phyloP scores from a whole-genome alignment of 176 grass and related monocot species.

The Cenchrus americanus region DNA sequence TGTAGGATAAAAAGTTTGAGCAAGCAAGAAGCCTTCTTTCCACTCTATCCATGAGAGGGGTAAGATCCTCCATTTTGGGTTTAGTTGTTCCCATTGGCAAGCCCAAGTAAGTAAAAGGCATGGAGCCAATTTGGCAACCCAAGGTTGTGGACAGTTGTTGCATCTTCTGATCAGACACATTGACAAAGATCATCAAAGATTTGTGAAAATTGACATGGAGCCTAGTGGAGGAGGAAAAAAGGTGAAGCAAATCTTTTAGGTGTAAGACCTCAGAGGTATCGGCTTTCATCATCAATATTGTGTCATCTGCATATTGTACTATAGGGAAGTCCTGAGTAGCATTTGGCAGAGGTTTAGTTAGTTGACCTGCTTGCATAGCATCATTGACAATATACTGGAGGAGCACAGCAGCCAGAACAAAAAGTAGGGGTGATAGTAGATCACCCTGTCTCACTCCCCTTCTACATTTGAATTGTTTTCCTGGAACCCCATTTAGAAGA shows the following conservation, averaged over 20 bases:
- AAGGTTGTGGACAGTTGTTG: no score
- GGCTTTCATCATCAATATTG: neutral
- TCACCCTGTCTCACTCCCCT: neutral
- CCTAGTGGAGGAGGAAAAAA: neutral
- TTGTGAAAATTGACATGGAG: no score
- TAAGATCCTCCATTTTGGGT: no score
- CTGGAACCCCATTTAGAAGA: neutral
- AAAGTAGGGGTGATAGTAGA: neutral
- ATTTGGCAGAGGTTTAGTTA: no score
- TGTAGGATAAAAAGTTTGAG: no score
- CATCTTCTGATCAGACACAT: neutral
- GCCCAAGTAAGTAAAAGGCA: no score
- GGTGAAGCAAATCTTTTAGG: neutral
- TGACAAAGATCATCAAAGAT: no score
- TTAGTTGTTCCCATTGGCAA: no score
- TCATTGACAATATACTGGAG: neutral
- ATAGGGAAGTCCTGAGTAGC: neutral
- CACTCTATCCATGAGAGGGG: no score
- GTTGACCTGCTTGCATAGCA: neutral
- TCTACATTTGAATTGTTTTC: neutral
- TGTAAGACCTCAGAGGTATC: neutral
- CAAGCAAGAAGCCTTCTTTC: no score
- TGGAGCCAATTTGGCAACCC: no score
- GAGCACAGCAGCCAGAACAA: neutral
- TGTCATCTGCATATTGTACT: neutral